These are phyloP conservation scores for Stephania cephalantha DNA, from an alignment of 164 flowering plant genomes.

Conservation along the genomic window DNA sequence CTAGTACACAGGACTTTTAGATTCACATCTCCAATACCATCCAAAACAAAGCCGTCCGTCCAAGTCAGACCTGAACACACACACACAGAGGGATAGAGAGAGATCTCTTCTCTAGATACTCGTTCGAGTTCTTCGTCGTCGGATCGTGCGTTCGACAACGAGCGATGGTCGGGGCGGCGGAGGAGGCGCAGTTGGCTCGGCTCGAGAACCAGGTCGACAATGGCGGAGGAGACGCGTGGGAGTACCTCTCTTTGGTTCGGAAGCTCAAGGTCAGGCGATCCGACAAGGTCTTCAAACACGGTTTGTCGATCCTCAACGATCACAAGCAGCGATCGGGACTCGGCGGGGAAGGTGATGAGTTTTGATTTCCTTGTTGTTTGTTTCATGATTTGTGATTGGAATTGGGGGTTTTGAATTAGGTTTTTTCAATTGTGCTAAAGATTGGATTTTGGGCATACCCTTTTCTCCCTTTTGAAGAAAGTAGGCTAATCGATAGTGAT, in stretches of 20 bases:
- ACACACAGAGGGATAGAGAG: no score
- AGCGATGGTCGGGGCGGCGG: constrained; percentile 77
- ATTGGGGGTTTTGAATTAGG: neutral
- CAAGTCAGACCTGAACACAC: no score
- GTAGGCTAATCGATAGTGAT: neutral
- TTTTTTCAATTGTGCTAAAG: neutral
- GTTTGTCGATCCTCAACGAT: constrained; percentile 65
- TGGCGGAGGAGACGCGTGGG: constrained; percentile 98
- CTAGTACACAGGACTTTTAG: no score
- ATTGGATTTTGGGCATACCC: neutral
- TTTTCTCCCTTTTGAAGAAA: neutral
- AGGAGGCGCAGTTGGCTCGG: constrained; percentile 53
- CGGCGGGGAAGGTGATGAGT: constrained; percentile 65
- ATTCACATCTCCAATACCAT: no score
- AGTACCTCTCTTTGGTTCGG: constrained; percentile 72
- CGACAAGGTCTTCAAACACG: constrained; percentile 75
- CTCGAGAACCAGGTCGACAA: constrained; percentile 85
- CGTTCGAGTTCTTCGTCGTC: no score
- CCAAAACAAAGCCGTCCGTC: no score
- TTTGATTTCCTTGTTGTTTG: neutral
- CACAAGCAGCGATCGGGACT: constrained; percentile 66
- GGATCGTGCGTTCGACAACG: neutral
- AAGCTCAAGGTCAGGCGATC: constrained; percentile 90
- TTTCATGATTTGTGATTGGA: neutral
- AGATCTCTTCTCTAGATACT: no score